Base-by-base conservation (phyloP, 176 grass and related monocot genomes). In the Chloris gayana region DNA sequence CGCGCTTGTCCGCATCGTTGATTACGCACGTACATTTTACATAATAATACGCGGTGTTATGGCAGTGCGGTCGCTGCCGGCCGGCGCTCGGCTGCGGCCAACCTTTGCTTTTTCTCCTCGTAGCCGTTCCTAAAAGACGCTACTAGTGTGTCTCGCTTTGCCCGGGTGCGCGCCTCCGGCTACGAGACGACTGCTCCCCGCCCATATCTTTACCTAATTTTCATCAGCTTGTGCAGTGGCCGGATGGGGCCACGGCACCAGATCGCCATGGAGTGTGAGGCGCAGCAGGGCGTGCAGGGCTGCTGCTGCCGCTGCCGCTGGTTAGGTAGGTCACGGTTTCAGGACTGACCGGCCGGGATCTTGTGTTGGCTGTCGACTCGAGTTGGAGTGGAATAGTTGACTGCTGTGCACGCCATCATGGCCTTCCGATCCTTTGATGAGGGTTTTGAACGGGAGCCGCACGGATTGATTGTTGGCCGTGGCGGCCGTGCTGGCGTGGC, bases 141-240 rank as follows among this genome's bases (percentile, higher is more conserved):
- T 32, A 45, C 25, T 74, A n/a, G n/a, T n/a, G n/a, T n/a, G 58
- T 73, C 83, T 78, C 78, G 3, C 41, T 61, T 80, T 63, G 82
- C 27, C 34, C 11, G 31, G 64, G 57, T 42, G 73, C 73, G 64
- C 70, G 54, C 60, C 35, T 38, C 25, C 71, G 57, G 6, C 9
- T 42, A 61, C 58, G 58, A 29, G 58, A 61, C 58, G 58, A 61
- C 61, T 60, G 37, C 25, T 17, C 24, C 14, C 17, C 57, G 1
- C 29, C 25, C 38, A 32, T 45, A 64, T 33, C 78, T 82, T 70
- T 85, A 85, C 87, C 73, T 85, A 89, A 85, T 81, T 73, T 82
- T 24, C 76, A 89, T 76, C 64, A 18, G 76, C 66, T 66, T 66
- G 46, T 24, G 38, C 68, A 85, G 62, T 38, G 67, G 49, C 18